Conservation (phyloP, 352 stramenopile species). For the Phytophthora cryptogea region DNA sequence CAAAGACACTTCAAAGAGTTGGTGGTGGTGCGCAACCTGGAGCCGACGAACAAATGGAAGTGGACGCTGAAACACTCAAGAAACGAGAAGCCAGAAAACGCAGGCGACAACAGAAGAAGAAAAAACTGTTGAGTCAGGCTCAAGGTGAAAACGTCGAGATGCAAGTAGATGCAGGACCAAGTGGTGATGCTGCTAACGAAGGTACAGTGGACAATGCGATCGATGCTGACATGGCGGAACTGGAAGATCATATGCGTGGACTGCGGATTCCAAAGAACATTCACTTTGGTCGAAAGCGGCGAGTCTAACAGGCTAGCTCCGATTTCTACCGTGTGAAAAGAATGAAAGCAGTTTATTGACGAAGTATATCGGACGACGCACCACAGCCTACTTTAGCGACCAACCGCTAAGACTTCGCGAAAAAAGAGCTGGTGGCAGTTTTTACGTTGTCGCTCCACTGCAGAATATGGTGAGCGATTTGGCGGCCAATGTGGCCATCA, state of each 20-base stretch:
- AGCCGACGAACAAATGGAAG: slow-evolving; percentile 1
- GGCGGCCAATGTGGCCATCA: too few species aligned
- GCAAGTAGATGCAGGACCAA: slow-evolving; percentile 27
- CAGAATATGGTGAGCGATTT: too few species aligned
- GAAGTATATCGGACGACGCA: too few species aligned
- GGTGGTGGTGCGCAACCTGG: neutral
- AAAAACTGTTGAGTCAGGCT: slow-evolving; percentile 19
- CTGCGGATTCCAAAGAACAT: slow-evolving; percentile 43
- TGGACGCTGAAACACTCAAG: slow-evolving; percentile 26
- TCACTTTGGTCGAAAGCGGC: slow-evolving; percentile 37
- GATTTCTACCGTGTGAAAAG: neutral
- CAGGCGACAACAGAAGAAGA: slow-evolving; percentile 34
- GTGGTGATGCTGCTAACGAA: neutral
- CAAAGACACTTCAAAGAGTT: slow-evolving; percentile 4
- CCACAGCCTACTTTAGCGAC: too few species aligned
- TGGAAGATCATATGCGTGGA: slow-evolving; percentile 33
- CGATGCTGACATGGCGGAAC: slow-evolving; percentile 31
- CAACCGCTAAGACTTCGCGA: too few species aligned
- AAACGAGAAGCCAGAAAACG: slow-evolving; percentile 42
- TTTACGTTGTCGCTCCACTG: too few species aligned
- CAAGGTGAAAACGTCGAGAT: slow-evolving; percentile 17
- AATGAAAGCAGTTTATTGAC: neutral
- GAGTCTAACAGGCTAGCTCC: slow-evolving; percentile 12
- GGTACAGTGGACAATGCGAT: neutral
- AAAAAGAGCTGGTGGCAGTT: too few species aligned